These are phyloP conservation scores for Castanospermum australe DNA, from an alignment of 306 rosid genomes.

Conservation along the genomic window DNA sequence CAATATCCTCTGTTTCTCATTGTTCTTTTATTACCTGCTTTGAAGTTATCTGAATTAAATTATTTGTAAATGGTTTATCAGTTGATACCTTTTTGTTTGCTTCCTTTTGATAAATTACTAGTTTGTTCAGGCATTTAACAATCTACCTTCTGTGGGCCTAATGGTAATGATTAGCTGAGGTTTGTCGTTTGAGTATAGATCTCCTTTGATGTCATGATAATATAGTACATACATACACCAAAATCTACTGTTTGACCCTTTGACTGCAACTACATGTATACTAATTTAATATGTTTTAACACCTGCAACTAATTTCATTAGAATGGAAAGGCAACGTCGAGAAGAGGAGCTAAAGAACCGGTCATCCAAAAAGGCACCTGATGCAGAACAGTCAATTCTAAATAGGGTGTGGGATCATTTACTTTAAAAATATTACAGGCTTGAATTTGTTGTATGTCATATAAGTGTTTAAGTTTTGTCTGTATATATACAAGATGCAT, in stretches of 20 bases:
- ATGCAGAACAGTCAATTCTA: conserved; percentile 51
- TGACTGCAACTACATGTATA: neutral
- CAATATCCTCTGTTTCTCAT: neutral
- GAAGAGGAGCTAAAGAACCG: conserved; percentile 61
- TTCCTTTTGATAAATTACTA: neutral
- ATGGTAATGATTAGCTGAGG: neutral
- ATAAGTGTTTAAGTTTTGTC: conserved; percentile 1
- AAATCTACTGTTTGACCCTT: neutral
- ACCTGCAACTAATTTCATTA: conserved; percentile 27
- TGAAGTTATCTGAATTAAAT: neutral
- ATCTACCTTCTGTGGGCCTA: neutral
- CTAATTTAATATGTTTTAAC: conserved; percentile 21
- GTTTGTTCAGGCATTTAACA: neutral
- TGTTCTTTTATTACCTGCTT: neutral
- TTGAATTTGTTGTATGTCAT: conserved; percentile 8
- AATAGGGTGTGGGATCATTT: conserved; percentile 45
- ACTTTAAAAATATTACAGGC: conserved; percentile 3
- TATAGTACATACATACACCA: neutral
- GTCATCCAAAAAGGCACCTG: conserved; percentile 46
- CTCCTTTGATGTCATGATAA: neutral
- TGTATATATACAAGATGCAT: conserved; percentile 7
- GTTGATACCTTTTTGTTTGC: neutral
- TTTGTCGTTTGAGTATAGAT: neutral
- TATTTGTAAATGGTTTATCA: conserved; percentile 14
- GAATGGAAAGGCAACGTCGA: conserved; percentile 69